phyloP scores from a whole-genome alignment of 345 rosid genomes.

The Mallotus nudiflorus region DNA sequence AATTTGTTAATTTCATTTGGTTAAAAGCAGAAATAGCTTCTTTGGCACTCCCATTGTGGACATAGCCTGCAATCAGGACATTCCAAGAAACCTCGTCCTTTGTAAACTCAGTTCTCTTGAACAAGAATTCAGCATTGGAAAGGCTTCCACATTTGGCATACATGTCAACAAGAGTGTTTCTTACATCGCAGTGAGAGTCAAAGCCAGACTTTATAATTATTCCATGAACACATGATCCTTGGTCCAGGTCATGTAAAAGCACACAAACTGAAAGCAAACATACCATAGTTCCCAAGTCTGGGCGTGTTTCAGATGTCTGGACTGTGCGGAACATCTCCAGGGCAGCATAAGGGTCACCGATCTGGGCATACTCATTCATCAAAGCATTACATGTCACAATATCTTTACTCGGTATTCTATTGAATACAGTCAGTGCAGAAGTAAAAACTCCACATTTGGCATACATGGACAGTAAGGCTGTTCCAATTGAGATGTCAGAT shows the following conservation, averaged over 20 bases:
- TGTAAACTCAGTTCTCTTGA: constrained; percentile 34
- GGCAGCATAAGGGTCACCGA: constrained; percentile 38
- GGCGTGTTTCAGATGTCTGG: constrained; percentile 33
- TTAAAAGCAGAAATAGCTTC: constrained; percentile 46
- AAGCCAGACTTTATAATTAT: constrained; percentile 48
- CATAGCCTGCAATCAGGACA: constrained; percentile 53
- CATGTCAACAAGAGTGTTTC: constrained; percentile 58
- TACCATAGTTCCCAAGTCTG: constrained; percentile 61
- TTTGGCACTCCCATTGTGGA: constrained; percentile 50
- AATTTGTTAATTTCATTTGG: constrained; percentile 44
- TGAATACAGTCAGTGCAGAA: constrained; percentile 38
- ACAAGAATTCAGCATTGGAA: constrained; percentile 43
- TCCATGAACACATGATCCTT: constrained; percentile 47
- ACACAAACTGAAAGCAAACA: constrained; percentile 51
- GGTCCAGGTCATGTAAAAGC: constrained; percentile 38
- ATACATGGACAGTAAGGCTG: constrained; percentile 61
- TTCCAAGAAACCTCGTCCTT: no score
- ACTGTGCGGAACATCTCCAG: constrained; percentile 40
- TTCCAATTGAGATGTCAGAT: constrained; percentile 42
- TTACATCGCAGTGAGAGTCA: constrained; percentile 43
- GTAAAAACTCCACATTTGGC: constrained; percentile 46
- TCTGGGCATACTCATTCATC: constrained; percentile 49
- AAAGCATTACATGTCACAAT: constrained; percentile 58
- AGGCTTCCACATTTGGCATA: constrained; percentile 57
- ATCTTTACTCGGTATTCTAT: constrained; percentile 50